Base-by-base conservation (phyloP, 371 early-diverging fungal species). In the Rhizomucor pusillus region DNA sequence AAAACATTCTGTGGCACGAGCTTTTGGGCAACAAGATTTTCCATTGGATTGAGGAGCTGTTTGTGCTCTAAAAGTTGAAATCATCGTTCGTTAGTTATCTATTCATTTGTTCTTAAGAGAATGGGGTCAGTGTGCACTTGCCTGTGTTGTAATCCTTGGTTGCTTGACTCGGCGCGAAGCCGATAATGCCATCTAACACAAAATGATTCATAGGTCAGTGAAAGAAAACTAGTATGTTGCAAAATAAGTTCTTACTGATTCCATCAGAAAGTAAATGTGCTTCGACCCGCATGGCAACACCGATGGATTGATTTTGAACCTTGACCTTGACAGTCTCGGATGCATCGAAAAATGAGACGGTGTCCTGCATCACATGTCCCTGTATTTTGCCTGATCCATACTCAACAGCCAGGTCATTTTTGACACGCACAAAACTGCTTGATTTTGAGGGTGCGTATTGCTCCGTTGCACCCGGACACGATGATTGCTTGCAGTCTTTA, bases 1-100 rank as follows among this genome's bases (percentile, higher is more conserved):
- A 77, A 77, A 13, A 71, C 50, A 41, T 71, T 66, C 14, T 62
- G 56, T 0, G 59, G 59, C n/a, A 77, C 60, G 3, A 59, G 45
- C 13, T 54, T 52, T 40, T 55, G 50, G 11, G 22, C 18, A 16
- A 50, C 47, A 19, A 61, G 29, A 5, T 23, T 50, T 2, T 61
- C 54, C 49, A 54, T 36, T 20, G 57, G 63, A 6, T 53, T 57
- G 10, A 23, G 11, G 24, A 47, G 35, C 20, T 9, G 13, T 33
- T 61, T 10, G 1, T 47, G 39, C 16, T 46, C 60, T 55, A 48
- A 12, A 5, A n/a, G n/a, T n/a, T n/a, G n/a, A n/a, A n/a, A 1
- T 2, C 5, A 40, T 22, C 20, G n/a, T 10, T 37, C 9, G 9
- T n/a, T 13, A 39, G 29, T 19, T n/a, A 35, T 52, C 7, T 5